A percentile compares a stretch with the other conserved stretches of the same genome.
Evolutionary conservation across 1,284 basidiomycete species (phyloP).

Genomic region (Cutaneotrichosporon mucoides): DNA sequence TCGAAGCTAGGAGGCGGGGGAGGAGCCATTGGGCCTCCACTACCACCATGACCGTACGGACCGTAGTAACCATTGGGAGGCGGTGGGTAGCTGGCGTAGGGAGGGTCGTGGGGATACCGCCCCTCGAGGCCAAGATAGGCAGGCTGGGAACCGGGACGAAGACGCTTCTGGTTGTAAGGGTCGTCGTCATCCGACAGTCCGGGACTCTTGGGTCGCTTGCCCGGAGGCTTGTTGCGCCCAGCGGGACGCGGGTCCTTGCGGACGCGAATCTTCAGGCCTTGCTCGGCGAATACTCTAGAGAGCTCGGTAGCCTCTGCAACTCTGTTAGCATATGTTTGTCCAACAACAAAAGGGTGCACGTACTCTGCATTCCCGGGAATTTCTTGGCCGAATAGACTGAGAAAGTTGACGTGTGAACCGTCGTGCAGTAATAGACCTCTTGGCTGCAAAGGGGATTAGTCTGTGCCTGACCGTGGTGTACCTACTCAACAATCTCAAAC

Average conservation of each 20-base stretch:
- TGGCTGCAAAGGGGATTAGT: constrained; percentile 52
- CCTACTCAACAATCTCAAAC: constrained; percentile 77
- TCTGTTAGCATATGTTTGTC: neutral
- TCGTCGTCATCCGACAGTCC: constrained; percentile 19
- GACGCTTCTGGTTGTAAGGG: constrained; percentile 8
- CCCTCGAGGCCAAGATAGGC: neutral
- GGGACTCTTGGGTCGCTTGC: constrained; percentile 18
- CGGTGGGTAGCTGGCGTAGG: constrained; percentile 14
- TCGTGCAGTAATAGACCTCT: constrained; percentile 80
- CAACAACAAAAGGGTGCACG: neutral
- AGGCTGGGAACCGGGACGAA: neutral
- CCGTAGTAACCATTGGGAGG: constrained; percentile 11
- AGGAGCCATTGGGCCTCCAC: constrained; percentile 10
- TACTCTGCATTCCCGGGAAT: constrained; percentile 76
- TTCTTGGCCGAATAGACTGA: constrained; percentile 88
- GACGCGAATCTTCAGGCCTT: constrained; percentile 89
- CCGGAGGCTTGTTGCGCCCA: constrained; percentile 14
- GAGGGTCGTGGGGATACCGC: constrained; percentile 12
- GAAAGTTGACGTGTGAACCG: constrained; percentile 77
- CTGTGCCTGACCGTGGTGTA: constrained; percentile 54
- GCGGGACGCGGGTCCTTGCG: constrained; percentile 62
- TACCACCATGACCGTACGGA: constrained; percentile 3
- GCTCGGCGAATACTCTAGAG: constrained; percentile 80
- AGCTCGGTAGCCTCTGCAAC: constrained; percentile 66
- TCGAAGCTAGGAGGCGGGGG: constrained; percentile 16